Evolutionary conservation across 306 rosid genomes (phyloP).

Genomic region (Cotoneaster glaucophyllus): DNA sequence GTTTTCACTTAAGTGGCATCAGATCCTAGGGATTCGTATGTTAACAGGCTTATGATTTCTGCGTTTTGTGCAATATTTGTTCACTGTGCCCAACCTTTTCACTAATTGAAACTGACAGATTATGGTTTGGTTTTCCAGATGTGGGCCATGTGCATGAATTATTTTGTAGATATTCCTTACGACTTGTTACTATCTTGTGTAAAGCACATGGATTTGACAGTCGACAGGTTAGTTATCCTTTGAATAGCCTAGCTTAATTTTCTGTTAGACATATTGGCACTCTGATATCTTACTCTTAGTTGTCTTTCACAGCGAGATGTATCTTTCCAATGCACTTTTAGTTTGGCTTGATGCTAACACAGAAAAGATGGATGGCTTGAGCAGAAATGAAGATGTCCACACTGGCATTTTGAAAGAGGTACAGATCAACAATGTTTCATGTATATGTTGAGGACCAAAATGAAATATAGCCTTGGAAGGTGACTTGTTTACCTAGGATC

Average conservation of each 20-base stretch:
- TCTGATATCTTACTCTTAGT: slow-evolving; percentile 25
- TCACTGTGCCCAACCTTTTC: background rate
- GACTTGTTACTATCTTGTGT: slow-evolving; percentile 42
- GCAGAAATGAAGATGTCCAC: slow-evolving; percentile 26
- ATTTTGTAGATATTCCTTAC: slow-evolving; percentile 47
- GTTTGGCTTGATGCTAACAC: slow-evolving; percentile 51
- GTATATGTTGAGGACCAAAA: slow-evolving; percentile 18
- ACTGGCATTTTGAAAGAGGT: slow-evolving; percentile 51
- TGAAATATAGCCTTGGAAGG: background rate
- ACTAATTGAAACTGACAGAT: slow-evolving; percentile 10
- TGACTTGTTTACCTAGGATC: background rate
- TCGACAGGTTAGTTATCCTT: slow-evolving; percentile 53
- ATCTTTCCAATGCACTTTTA: slow-evolving; percentile 57
- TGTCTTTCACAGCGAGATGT: slow-evolving; percentile 60
- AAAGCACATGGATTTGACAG: slow-evolving; percentile 53
- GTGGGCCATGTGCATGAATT: slow-evolving; percentile 41
- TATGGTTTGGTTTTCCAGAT: slow-evolving; percentile 41
- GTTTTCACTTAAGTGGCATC: background rate
- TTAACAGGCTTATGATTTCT: background rate
- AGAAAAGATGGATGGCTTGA: slow-evolving; percentile 32
- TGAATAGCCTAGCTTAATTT: slow-evolving; percentile 15
- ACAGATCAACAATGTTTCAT: slow-evolving; percentile 12
- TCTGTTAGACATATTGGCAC: background rate
- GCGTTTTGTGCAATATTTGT: slow-evolving; percentile 1
- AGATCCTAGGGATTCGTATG: background rate